Evolutionary conservation across 441 rosid species (phyloP), one percentile per base, ranked within the genome.

Genomic region (Gossypium aridum): DNA sequence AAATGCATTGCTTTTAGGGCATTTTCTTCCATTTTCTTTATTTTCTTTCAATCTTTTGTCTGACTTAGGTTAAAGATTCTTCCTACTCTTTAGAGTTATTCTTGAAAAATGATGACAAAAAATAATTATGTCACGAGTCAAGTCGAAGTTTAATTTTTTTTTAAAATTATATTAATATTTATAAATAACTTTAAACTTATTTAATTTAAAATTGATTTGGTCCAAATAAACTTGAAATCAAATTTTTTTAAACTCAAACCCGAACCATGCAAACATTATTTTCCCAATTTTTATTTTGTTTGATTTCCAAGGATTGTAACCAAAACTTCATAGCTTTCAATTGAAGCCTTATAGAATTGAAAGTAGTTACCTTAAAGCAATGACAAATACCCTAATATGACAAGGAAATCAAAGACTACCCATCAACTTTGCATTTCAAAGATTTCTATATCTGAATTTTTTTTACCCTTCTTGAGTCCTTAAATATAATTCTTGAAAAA

Each of bases 361-460:
- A 54, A 47, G 23, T 70, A 47, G 54, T 69, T 59, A 65, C 70
- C 80, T 74, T 56, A 34, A 80, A 73, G 78, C 75, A 56, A 80
- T 17, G 73, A 70, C 64, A 61, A 73, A 14, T 22, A 45, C 23
- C 16, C n/a, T 57, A 57, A 53, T 34, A 28, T 31, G 20, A 17
- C 10, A 26, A 69, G 72, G 53, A 43, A 12, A 39, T 43, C 31
- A 51, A 69, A 69, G 28, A 8, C 13, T 3, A 59, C 63, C 31
- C 1, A 2, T 20, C 13, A 59, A 59, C 4, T 7, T 62, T 62
- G 45, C 14, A 56, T 70, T 37, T 47, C 16, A 64, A 57, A 55
- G 17, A 49, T 51, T 70, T 70, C 64, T 62, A 10, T 12, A 45
- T 60, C 20, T 34, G 62, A 51, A 63, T 70, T 61, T 57, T 22